These are phyloP conservation scores for Fusarium sp. DNA, from an alignment of 2,329 filamentous ascomycete species.

Conservation along the genomic window DNA sequence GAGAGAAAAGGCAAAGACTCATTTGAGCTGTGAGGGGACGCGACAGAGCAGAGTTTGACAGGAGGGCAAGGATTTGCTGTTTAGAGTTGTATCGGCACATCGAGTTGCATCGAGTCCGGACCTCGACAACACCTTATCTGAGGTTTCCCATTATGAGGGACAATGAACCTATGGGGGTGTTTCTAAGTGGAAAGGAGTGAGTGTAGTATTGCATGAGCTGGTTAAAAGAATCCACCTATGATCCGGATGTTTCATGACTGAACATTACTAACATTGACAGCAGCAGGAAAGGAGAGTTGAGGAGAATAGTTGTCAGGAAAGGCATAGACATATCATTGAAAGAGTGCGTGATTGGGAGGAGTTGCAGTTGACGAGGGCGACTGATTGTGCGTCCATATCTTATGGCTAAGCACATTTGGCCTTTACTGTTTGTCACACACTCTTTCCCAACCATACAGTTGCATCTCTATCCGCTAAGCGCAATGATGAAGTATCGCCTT, in stretches of 20 bases:
- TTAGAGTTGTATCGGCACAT: slow-evolving; percentile 42
- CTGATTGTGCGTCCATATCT: background rate
- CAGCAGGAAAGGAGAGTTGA: slow-evolving; percentile 18
- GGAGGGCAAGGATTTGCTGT: slow-evolving; percentile 8
- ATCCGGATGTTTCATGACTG: slow-evolving; percentile 28
- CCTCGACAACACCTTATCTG: slow-evolving; percentile 41
- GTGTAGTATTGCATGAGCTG: slow-evolving; percentile 24
- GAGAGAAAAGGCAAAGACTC: background rate
- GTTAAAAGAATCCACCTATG: slow-evolving; percentile 24
- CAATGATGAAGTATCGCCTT: slow-evolving; percentile 26
- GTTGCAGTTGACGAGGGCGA: background rate
- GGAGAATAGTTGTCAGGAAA: slow-evolving; percentile 1
- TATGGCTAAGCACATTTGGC: background rate
- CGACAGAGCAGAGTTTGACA: slow-evolving; percentile 19
- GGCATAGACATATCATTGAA: background rate
- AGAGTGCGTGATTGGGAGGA: background rate
- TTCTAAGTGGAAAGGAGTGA: background rate
- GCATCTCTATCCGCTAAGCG: slow-evolving; percentile 4
- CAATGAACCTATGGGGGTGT: slow-evolving; percentile 12
- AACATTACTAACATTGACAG: slow-evolving; percentile 7
- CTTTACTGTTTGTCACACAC: background rate
- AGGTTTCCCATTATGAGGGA: slow-evolving; percentile 8
- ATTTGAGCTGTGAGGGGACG: background rate
- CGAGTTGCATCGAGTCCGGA: slow-evolving; percentile 27
- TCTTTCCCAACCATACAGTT: background rate